Percentiles rank a stretch among this genome's conserved stretches.
phyloP scores from a whole-genome alignment of 2,329 filamentous ascomycete species.

The Geoglossum cookeanum region DNA sequence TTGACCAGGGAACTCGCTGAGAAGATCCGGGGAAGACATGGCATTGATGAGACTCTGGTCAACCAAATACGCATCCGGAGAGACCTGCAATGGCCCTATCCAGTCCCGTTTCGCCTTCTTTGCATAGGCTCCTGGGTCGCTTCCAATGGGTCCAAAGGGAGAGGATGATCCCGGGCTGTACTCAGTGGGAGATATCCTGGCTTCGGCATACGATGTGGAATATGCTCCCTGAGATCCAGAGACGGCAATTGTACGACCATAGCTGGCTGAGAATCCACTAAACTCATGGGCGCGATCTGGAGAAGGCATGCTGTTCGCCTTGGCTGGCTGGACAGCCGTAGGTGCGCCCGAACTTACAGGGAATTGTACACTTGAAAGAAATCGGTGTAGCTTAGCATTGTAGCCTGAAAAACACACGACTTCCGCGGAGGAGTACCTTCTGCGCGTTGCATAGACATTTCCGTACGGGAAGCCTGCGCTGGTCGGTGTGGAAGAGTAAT shows the following conservation, averaged over 20 bases:
- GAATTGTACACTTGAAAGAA: background rate
- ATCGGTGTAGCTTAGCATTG: background rate
- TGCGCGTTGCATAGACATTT: background rate
- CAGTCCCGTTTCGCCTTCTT: background rate
- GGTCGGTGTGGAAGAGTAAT: background rate
- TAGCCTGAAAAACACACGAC: background rate
- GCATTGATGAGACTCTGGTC: background rate
- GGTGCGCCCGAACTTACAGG: constrained; percentile 1
- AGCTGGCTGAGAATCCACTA: background rate
- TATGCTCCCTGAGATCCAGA: background rate
- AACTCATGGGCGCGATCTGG: background rate
- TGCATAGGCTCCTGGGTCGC: background rate
- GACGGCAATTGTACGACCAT: background rate
- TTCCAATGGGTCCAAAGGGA: background rate
- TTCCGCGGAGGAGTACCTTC: background rate
- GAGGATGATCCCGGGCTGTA: background rate
- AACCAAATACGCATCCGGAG: background rate
- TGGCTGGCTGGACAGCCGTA: background rate
- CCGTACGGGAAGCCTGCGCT: background rate
- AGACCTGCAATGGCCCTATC: background rate
- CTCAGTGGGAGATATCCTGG: background rate
- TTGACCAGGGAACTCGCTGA: background rate
- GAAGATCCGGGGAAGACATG: background rate
- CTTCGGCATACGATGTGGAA: background rate
- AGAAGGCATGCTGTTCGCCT: background rate